phyloP scores from a whole-genome alignment of 352 stramenopile species.

The Phytophthora pinifolia region DNA sequence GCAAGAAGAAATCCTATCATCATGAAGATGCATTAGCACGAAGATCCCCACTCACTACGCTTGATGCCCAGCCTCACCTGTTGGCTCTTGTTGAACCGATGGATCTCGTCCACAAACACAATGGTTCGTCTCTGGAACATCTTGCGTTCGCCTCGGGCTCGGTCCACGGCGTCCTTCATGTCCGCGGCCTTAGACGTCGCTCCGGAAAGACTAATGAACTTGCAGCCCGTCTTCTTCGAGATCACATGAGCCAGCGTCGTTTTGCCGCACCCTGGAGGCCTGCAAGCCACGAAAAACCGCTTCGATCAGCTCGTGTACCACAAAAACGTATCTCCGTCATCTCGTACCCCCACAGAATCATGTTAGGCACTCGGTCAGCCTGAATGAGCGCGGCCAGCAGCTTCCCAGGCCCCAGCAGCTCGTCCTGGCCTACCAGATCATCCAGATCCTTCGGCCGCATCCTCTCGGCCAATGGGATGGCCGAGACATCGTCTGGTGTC shows the following conservation, averaged over 20 bases:
- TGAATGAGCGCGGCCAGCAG: conserved; percentile 61
- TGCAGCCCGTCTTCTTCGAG: conserved; percentile 58
- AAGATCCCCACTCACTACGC: not conserved
- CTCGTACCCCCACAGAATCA: conserved; percentile 83
- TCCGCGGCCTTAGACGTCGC: conserved; percentile 70
- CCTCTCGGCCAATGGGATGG: conserved; percentile 67
- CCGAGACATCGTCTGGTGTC: conserved; percentile 20
- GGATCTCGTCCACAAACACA: conserved; percentile 89
- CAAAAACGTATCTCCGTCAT: not conserved
- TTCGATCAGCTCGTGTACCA: conserved; percentile 1
- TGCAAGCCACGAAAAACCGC: conserved; percentile 13
- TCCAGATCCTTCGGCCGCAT: conserved; percentile 66
- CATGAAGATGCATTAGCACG: not conserved
- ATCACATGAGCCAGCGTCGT: conserved; percentile 84
- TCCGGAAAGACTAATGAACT: conserved; percentile 74
- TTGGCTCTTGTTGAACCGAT: conserved; percentile 89
- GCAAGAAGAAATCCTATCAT: conserved; percentile 78
- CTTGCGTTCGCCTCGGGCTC: conserved; percentile 62
- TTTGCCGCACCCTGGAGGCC: conserved; percentile 86
- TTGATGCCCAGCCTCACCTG: conserved; percentile 30
- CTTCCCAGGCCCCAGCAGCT: conserved; percentile 64
- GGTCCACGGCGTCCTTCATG: conserved; percentile 76
- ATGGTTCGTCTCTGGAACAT: conserved; percentile 70
- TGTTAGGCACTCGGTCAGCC: conserved; percentile 73
- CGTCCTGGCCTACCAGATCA: conserved; percentile 68